Evolutionary conservation across 2,329 filamentous ascomycete genomes (phyloP).

Genomic region (Fusarium nematophilum): DNA sequence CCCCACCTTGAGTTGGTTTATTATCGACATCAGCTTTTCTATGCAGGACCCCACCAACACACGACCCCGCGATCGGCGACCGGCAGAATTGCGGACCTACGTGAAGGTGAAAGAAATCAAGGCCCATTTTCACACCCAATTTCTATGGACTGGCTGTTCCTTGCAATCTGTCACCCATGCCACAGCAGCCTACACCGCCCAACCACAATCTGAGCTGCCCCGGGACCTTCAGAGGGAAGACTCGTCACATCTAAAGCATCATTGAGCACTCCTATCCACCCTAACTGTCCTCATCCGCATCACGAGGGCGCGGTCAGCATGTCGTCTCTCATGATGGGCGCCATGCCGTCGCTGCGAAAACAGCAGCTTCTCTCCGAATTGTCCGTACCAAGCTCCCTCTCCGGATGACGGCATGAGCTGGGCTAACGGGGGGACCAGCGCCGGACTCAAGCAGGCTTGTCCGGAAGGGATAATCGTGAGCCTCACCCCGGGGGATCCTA

Average conservation of each 20-base stretch:
- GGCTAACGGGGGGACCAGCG: slow-evolving; percentile 61
- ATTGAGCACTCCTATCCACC: too few relatives aligned
- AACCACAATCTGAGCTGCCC: background rate
- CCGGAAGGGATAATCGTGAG: slow-evolving; percentile 89
- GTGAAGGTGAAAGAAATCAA: too few relatives aligned
- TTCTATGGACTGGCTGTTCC: too few relatives aligned
- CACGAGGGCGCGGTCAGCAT: slow-evolving; percentile 46
- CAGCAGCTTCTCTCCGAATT: slow-evolving; percentile 86
- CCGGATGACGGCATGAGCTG: slow-evolving; percentile 2
- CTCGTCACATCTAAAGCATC: too few relatives aligned
- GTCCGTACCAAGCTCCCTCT: slow-evolving; percentile 60
- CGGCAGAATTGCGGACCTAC: slow-evolving; percentile 29
- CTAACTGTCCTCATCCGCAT: background rate
- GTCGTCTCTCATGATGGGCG: slow-evolving; percentile 57
- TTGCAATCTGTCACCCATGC: too few relatives aligned
- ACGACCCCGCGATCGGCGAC: background rate
- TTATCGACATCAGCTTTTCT: slow-evolving; percentile 42
- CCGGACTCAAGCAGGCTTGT: slow-evolving; percentile 82
- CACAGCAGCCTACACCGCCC: slow-evolving; percentile 42
- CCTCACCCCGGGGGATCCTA: slow-evolving; percentile 82
- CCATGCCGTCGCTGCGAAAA: slow-evolving; percentile 69
- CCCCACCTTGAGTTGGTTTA: slow-evolving; percentile 35
- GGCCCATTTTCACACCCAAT: too few relatives aligned
- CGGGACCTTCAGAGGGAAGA: background rate
- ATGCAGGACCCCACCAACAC: background rate